phyloP scores from a whole-genome alignment of 768 basidiomycete genomes.

The Suillus alpinus region DNA sequence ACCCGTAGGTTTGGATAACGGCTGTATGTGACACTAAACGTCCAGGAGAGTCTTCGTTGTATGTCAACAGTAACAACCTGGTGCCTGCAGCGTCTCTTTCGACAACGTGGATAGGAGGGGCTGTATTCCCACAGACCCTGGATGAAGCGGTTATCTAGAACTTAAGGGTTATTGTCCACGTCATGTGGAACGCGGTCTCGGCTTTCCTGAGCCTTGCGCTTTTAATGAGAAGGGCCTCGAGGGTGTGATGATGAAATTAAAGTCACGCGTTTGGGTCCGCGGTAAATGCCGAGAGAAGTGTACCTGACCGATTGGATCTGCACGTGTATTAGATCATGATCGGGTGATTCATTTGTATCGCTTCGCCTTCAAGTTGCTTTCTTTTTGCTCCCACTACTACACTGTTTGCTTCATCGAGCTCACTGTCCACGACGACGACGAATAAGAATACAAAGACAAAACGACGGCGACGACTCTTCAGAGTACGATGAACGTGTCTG shows the following conservation, averaged over 20 bases:
- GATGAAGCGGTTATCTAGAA: too few species aligned
- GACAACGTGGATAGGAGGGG: too few species aligned
- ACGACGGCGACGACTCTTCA: conserved; percentile 1
- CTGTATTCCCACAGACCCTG: too few species aligned
- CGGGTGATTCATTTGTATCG: conserved; percentile 5
- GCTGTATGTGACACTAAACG: too few species aligned
- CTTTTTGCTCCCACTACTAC: conserved; percentile 4
- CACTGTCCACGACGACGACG: not conserved
- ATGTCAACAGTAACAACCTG: too few species aligned
- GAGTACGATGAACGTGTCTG: conserved; percentile 60
- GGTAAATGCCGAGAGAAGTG: not conserved
- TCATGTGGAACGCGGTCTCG: not conserved
- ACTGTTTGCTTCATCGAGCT: not conserved
- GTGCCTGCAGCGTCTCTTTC: too few species aligned
- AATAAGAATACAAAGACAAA: not conserved
- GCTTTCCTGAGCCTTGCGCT: too few species aligned
- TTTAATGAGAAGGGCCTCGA: not conserved
- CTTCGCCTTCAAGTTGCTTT: conserved; percentile 2
- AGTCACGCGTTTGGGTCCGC: not conserved
- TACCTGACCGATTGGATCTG: conserved; percentile 2
- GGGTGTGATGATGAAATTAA: not conserved
- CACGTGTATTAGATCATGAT: conserved; percentile 6
- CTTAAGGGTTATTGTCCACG: not conserved
- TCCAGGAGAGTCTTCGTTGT: too few species aligned
- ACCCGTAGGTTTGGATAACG: too few species aligned